Conservation (phyloP, 805 yeast species). For the Saturnispora mendoncae region DNA sequence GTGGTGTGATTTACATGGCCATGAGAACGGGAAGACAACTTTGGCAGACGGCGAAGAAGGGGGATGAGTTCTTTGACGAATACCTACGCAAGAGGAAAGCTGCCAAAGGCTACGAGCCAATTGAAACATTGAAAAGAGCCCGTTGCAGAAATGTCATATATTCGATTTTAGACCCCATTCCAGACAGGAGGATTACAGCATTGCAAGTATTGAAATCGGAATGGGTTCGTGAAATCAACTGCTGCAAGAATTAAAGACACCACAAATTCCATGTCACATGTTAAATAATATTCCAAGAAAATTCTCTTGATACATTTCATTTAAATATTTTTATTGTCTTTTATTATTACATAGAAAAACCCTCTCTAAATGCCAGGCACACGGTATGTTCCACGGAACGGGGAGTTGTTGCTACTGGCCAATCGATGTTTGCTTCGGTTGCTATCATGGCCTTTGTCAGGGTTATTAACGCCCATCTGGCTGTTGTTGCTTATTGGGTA, state of each 20-base stretch:
- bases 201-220: slow-evolving; percentile 84
- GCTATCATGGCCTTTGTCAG: no score
- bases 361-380: no score
- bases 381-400: no score
- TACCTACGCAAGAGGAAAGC: slow-evolving; percentile 74
- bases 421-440: no score
- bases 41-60: slow-evolving; percentile 76
- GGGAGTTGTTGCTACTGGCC: no score
- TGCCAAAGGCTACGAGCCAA: slow-evolving; percentile 84
- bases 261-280: not conserved
- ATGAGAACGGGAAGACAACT: slow-evolving; percentile 91
- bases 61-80: slow-evolving; percentile 71
- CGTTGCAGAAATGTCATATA: slow-evolving; percentile 89
- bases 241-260: slow-evolving; percentile 39
- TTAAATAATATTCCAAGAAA: no score
- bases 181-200: slow-evolving; percentile 79
- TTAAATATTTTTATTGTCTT: not conserved
- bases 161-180: slow-evolving; percentile 87
- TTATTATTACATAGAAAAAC: no score
- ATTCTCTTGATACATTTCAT: not conserved
- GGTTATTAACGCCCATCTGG: no score
- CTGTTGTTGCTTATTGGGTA: not conserved
- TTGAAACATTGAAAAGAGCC: slow-evolving; percentile 75
- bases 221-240: slow-evolving; percentile 86
- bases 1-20: slow-evolving; percentile 89